These are phyloP conservation scores for Berkeleyomyces basicola DNA, from an alignment of 2,329 filamentous ascomycete species.

Conservation along the genomic window DNA sequence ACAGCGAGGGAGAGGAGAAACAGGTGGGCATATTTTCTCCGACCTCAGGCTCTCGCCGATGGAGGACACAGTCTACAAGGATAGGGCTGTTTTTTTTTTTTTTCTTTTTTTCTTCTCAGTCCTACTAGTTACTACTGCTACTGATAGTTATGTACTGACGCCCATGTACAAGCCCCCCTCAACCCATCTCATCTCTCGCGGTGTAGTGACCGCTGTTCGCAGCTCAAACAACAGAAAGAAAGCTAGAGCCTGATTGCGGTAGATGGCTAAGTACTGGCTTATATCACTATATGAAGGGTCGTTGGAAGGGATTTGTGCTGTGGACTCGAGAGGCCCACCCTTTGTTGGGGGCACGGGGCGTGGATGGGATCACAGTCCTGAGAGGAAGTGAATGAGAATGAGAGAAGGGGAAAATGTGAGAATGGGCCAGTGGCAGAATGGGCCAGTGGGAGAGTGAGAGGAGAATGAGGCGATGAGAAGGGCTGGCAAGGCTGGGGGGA, in stretches of 20 bases:
- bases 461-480: slow-evolving; percentile 5
- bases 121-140: no score
- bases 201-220: no score
- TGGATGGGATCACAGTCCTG: not conserved
- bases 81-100: not conserved
- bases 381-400: not conserved
- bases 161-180: no score
- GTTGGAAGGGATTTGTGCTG: not conserved
- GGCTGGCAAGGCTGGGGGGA: not conserved
- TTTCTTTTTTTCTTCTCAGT: not conserved
- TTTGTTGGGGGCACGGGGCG: not conserved
- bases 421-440: not conserved
- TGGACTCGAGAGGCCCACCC: not conserved
- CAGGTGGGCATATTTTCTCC: no score
- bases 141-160: no score
- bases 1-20: no score
- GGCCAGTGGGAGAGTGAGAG: not conserved
- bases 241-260: no score
- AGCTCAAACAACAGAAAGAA: no score
- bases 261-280: not conserved
- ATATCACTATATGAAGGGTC: not conserved
- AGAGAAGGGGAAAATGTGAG: not conserved
- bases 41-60: not conserved
- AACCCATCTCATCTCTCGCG: no score
- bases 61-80: not conserved